These are phyloP conservation scores for Populus alba DNA, from an alignment of 345 rosid genomes.

Conservation along the genomic window DNA sequence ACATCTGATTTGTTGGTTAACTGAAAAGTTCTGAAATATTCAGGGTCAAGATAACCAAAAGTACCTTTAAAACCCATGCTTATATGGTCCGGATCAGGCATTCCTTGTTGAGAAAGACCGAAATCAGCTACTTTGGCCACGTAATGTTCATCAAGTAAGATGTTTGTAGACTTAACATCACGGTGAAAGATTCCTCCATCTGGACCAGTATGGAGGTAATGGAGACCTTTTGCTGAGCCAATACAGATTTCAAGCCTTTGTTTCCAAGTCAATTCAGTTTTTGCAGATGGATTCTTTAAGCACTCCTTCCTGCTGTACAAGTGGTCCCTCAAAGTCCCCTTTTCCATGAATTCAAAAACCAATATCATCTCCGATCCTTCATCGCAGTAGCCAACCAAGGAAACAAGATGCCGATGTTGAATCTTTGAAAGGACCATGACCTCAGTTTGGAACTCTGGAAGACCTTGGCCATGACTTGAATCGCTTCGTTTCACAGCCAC, in stretches of 20 bases:
- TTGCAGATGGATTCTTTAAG: too few species aligned
- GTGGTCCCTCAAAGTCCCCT: too few species aligned
- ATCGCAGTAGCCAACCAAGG: too few species aligned
- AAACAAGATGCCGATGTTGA: too few species aligned
- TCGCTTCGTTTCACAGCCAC: constrained; percentile 21
- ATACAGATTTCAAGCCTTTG: too few species aligned
- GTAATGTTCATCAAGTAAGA: background rate
- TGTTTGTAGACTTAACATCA: background rate
- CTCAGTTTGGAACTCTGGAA: too few species aligned
- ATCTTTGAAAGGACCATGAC: too few species aligned
- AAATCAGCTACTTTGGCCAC: background rate
- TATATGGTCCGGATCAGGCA: background rate
- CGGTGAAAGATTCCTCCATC: background rate
- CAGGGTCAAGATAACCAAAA: background rate
- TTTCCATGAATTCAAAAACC: too few species aligned
- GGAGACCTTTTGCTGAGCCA: too few species aligned
- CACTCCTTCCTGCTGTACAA: too few species aligned
- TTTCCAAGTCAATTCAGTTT: too few species aligned
- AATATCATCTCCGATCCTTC: too few species aligned
- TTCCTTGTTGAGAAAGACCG: background rate
- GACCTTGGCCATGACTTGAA: background rate
- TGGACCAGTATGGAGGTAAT: background rate
- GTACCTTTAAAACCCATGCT: background rate
- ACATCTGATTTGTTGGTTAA: background rate
- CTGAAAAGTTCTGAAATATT: background rate